A percentile compares a stretch with the other conserved stretches of the same genome.
These are phyloP conservation scores for Heliocybe sulcata DNA, from an alignment of 1,284 basidiomycete genomes.

Conservation along the genomic window DNA sequence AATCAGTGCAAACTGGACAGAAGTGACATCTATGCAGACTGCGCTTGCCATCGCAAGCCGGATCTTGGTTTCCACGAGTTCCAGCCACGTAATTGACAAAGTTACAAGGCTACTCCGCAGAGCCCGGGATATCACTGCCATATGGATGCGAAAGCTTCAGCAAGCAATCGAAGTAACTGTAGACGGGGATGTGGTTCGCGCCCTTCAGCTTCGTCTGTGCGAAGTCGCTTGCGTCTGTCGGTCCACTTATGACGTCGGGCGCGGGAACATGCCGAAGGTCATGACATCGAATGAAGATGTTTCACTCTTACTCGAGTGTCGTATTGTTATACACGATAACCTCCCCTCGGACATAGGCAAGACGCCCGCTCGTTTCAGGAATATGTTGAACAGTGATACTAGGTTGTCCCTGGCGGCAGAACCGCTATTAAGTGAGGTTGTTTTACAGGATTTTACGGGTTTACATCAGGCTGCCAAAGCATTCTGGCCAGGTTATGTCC, in stretches of 20 bases:
- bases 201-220: constrained; percentile 5
- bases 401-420: neutral
- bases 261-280: neutral
- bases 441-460: neutral
- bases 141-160: neutral
- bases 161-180: neutral
- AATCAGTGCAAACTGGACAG: neutral
- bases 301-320: constrained; percentile 7
- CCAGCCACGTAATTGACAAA: neutral
- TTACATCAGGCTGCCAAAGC: neutral
- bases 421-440: neutral
- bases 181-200: neutral
- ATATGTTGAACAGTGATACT: neutral
- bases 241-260: constrained; percentile 10
- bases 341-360: constrained; percentile 2
- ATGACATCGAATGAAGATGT: constrained; percentile 4
- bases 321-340: constrained; percentile 7
- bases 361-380: neutral
- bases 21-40: neutral
- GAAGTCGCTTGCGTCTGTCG: constrained; percentile 9
- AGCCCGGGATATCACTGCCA: neutral
- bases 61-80: neutral
- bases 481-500: neutral
- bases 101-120: neutral
- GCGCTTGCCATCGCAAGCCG: neutral